These are phyloP conservation scores for Aplosporella prunicola DNA, from an alignment of 2,329 filamentous ascomycete species.

Conservation along the genomic window DNA sequence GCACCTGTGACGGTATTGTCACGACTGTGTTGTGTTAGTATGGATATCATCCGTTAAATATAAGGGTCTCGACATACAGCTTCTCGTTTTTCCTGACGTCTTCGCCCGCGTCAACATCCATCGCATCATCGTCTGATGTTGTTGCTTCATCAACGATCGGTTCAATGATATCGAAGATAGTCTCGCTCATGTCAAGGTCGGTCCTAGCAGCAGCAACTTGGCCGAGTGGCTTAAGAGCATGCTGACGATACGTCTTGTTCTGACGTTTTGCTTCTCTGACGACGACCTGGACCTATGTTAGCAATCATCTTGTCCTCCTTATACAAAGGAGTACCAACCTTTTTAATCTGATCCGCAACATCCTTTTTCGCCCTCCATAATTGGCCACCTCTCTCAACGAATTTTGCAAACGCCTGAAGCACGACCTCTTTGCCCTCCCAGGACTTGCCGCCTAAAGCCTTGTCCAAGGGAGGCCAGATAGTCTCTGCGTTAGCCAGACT, in stretches of 20 bases:
- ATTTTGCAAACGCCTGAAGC: conserved; percentile 67
- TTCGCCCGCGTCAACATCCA: conserved; percentile 26
- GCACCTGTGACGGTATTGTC: conserved; percentile 19
- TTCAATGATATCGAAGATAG: conserved; percentile 55
- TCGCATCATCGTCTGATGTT: conserved; percentile 17
- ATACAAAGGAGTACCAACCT: conserved; percentile 36
- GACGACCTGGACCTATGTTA: conserved; percentile 47
- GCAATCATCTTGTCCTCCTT: no score
- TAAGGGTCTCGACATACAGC: conserved; percentile 15
- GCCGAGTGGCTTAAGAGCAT: conserved; percentile 64
- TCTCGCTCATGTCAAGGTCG: conserved; percentile 60
- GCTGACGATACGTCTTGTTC: conserved; percentile 71
- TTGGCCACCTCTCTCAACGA: conserved; percentile 55
- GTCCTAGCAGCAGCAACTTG: conserved; percentile 58
- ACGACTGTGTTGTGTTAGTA: conserved; percentile 12
- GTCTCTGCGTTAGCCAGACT: conserved; percentile 49
- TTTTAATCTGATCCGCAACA: conserved; percentile 54
- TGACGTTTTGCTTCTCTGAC: conserved; percentile 85
- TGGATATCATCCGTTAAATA: conserved; percentile 4
- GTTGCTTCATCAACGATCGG: conserved; percentile 35
- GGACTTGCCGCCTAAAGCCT: conserved; percentile 75
- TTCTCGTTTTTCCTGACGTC: conserved; percentile 16
- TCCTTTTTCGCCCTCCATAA: conserved; percentile 51
- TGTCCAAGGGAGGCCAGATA: conserved; percentile 79
- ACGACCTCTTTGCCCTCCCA: conserved; percentile 88